Evolutionary conservation across 768 basidiomycete species (phyloP).

Genomic region (Pulveroboletus sp.): DNA sequence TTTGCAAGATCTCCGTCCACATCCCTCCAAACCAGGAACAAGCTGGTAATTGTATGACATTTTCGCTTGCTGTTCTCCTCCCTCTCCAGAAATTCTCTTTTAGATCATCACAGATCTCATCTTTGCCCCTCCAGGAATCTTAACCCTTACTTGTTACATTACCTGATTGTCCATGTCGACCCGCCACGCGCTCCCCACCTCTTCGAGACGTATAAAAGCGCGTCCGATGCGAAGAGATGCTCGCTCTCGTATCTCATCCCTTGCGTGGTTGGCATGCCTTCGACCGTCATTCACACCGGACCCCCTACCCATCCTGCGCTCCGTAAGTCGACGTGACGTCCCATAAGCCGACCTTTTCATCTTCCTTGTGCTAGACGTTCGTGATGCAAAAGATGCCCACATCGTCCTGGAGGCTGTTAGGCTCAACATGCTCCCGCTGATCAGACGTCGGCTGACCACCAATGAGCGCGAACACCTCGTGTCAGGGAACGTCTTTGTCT

Average conservation of each 20-base stretch:
- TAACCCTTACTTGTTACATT: conserved; percentile 14
- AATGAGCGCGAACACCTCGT: conserved; percentile 63
- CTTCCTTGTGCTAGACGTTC: conserved; percentile 47
- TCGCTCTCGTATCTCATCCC: conserved; percentile 3
- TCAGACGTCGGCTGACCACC: conserved; percentile 63
- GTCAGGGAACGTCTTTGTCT: conserved; percentile 78
- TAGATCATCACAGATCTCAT: conserved; percentile 18
- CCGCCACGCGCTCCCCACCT: conserved; percentile 15
- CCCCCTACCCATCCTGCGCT: conserved; percentile 29
- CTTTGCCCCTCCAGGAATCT: conserved; percentile 13
- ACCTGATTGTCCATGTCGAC: conserved; percentile 13
- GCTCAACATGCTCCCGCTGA: conserved; percentile 61
- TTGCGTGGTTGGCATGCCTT: conserved; percentile 10
- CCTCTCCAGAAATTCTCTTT: conserved; percentile 12
- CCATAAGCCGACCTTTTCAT: not conserved
- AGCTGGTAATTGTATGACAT: conserved; percentile 6
- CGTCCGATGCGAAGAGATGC: not conserved
- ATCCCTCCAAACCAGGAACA: conserved; percentile 20
- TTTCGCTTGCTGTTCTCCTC: conserved; percentile 15
- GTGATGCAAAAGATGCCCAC: conserved; percentile 77
- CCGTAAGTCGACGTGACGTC: conserved; percentile 18
- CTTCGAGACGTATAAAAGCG: conserved; percentile 23
- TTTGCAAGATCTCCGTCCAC: conserved; percentile 21
- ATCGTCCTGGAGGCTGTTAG: conserved; percentile 73
- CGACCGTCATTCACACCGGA: conserved; percentile 18